Base-by-base conservation (phyloP, 1,284 basidiomycete genomes). In the Sanghuangporus sanghuang region DNA sequence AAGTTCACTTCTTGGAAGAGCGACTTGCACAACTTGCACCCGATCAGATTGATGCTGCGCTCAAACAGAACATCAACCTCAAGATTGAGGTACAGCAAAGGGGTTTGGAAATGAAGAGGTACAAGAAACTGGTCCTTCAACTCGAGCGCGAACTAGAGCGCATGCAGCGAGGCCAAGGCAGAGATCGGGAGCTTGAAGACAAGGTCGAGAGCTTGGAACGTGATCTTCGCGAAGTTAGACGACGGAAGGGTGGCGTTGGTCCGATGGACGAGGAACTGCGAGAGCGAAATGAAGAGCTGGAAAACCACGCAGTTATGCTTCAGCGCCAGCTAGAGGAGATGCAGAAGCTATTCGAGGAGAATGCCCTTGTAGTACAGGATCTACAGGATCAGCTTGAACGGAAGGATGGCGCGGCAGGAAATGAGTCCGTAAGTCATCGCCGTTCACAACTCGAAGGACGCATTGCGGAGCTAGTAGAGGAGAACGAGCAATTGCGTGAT, bases 11-110 rank as follows among this genome's bases (percentile, higher is more conserved):
- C 73, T 84, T 96, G 57, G 93, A 96, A 73, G 93, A 96, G 71
- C 89, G 93, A 36, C 83, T 97, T 14, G 88, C 88, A 1, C 86
- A 91, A 70, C 86, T 95, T 64, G 92, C 93, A 0, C 94, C 95
- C 0, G 95, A 96, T 73, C 92, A 96, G 70, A 90, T 96, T 73
- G 91, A 96, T 71, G 88, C 89, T 6, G 93, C 92, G 1, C 83
- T 96, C 56, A 94, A 95, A 71, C 95, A 97, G 75, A 97, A 97
- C 71, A 93, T 96, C 70, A 90, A 90, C 68, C 87, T 97, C 73
- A 96, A 96, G 74, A 90, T 96, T 69, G 93, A 96, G 73, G 93
- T 95, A 11, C 91, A 96, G 69, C 90, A 94, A 68, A 85, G 92
- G 1, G 87, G 91, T n/a, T 87, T 93, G 76, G 95, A 97, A 75